These are phyloP conservation scores for Taiozyma sp. DNA, from an alignment of 1,139 yeast species.

Conservation along the genomic window DNA sequence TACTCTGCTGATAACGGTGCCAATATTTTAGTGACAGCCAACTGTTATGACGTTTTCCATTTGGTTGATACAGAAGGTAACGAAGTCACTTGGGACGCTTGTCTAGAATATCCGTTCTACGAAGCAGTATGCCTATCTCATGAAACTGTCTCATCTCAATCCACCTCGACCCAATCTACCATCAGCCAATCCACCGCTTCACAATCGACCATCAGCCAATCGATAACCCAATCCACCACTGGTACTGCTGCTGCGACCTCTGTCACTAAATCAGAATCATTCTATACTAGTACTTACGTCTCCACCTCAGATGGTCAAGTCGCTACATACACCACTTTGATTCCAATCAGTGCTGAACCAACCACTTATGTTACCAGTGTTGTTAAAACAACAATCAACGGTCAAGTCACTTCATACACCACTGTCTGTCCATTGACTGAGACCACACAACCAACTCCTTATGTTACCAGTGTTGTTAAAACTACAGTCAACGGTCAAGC, in stretches of 20 bases:
- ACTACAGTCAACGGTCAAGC: conserved; percentile 10
- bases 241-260: conserved; percentile 1
- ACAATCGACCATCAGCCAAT: background rate
- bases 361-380: conserved; percentile 14
- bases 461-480: conserved; percentile 11
- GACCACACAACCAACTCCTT: conserved; percentile 2
- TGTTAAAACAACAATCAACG: conserved; percentile 14
- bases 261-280: background rate
- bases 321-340: conserved; percentile 3
- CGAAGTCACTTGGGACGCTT: conserved; percentile 17
- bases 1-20: conserved; percentile 13
- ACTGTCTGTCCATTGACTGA: conserved; percentile 18
- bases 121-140: conserved; percentile 9
- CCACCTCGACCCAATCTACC: background rate
- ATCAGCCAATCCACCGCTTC: background rate
- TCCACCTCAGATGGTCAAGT: conserved; percentile 1
- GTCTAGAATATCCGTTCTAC: conserved; percentile 22
- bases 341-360: conserved; percentile 3
- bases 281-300: background rate
- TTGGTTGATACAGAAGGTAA: conserved; percentile 12
- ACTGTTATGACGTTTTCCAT: conserved; percentile 20
- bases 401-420: conserved; percentile 13
- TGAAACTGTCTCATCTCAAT: background rate
- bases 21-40: conserved; percentile 16
- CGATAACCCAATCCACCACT: background rate